Evolutionary conservation across 306 rosid genomes (phyloP), one percentile per base, ranked within the genome.

Genomic region (Prinsepia uniflora): DNA sequence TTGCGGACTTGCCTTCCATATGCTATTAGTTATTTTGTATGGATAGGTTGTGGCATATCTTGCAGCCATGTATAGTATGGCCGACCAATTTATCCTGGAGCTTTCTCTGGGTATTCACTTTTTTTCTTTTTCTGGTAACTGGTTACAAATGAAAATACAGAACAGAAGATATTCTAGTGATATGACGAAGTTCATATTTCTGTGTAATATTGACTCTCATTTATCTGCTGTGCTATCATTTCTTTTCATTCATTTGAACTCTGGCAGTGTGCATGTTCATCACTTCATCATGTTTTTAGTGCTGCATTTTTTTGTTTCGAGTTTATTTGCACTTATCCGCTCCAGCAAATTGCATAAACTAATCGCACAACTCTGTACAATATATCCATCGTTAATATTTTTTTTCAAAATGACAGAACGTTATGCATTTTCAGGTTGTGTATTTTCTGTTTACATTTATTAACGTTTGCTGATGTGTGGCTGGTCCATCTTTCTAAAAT

Each of bases 21-120:
- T 72, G 68, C 73, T 78, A 72, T 60, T 72, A 30, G 41, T 53
- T 50, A 65, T 56, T 58, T 70, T 45, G 64, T 77, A 49, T 75
- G 63, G 52, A 52, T 78, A 90, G 98, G 96, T 90, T 62, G 95
- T 94, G 71, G 97, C 97, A 63, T 90, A 90, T 85, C 97, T 94
- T 73, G 96, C 97, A n/a, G 90, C 98, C 11, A 94, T 94, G 97
- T 97, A 93, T 74, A 88, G 87, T 47, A 87, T 94, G 98, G 92
- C 94, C 36, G 90, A 90, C 81, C 96, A 92, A 74, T 92, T 87
- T n/a, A n/a, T 83, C 96, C 98, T 74, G 96, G 96, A 64, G 98
- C 98, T 75, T 90, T 90, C 78, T 88, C 96, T 42, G 98, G 96
- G 41, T 92, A 92, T 81, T 88, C 92, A 48, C 83, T 92, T 63